Percentiles rank a stretch among this genome's conserved stretches.
These are phyloP conservation scores for Floccularia luteovirens DNA, from an alignment of 768 basidiomycete genomes.

Conservation along the genomic window DNA sequence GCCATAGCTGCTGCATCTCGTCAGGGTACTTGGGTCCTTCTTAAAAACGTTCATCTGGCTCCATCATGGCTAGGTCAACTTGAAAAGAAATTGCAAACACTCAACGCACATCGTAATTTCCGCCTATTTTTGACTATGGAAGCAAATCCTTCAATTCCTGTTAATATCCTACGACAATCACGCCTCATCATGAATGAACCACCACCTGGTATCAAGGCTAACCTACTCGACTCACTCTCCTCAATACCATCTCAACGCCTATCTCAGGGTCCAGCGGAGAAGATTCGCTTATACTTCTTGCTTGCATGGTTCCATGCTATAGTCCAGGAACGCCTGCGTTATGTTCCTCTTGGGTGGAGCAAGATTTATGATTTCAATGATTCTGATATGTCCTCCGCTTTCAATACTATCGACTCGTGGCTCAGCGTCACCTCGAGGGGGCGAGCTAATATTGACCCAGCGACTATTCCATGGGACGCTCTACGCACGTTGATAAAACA, in stretches of 20 bases:
- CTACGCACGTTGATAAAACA: slow-evolving; percentile 91
- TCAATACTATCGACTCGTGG: slow-evolving; percentile 90
- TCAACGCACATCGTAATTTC: slow-evolving; percentile 87
- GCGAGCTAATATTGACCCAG: slow-evolving; percentile 87
- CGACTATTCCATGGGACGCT: slow-evolving; percentile 90
- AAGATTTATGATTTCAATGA: slow-evolving; percentile 99
- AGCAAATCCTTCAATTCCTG: slow-evolving; percentile 88
- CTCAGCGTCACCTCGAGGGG: slow-evolving; percentile 76
- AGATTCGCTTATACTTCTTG: slow-evolving; percentile 88
- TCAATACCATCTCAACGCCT: slow-evolving; percentile 66
- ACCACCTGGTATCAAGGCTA: slow-evolving; percentile 94
- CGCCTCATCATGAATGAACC: slow-evolving; percentile 99
- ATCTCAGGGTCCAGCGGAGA: slow-evolving; percentile 85
- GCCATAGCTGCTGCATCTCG: slow-evolving; percentile 90
- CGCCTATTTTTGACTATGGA: slow-evolving; percentile 98
- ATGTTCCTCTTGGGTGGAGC: slow-evolving; percentile 95
- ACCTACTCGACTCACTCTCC: slow-evolving; percentile 83
- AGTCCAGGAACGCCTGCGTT: slow-evolving; percentile 93
- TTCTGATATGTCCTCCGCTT: slow-evolving; percentile 92
- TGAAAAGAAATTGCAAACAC: slow-evolving; percentile 92
- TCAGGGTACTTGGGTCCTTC: slow-evolving; percentile 91
- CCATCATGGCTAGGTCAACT: slow-evolving; percentile 93
- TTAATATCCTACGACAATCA: slow-evolving; percentile 94
- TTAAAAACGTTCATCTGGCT: slow-evolving; percentile 96
- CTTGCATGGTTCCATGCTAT: slow-evolving; percentile 99